Evolutionary conservation across 768 basidiomycete species (phyloP).

Genomic region (Phallus indusiatus): DNA sequence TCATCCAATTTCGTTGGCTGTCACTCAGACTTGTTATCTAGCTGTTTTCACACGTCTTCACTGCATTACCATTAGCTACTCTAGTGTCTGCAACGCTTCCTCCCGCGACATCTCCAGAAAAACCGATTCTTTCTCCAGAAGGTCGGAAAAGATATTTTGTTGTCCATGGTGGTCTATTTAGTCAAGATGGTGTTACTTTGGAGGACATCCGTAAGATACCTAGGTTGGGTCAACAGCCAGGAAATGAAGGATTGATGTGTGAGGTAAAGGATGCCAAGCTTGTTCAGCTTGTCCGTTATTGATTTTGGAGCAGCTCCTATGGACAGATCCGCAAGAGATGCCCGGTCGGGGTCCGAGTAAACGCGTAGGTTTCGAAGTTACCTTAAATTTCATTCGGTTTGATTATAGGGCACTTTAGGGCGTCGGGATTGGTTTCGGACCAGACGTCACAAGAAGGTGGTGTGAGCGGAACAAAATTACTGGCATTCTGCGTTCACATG

Average conservation of each 20-base stretch:
- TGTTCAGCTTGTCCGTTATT: not conserved
- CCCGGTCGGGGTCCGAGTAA: constrained; percentile 94
- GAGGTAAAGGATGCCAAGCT: constrained; percentile 23
- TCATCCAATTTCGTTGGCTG: constrained; percentile 8
- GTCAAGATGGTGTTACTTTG: constrained; percentile 88
- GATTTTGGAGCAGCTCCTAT: constrained; percentile 51
- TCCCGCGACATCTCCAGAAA: constrained; percentile 33
- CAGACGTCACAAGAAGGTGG: constrained; percentile 86
- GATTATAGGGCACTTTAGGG: constrained; percentile 41
- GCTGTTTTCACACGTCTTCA: constrained; percentile 93
- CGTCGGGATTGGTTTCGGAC: constrained; percentile 92
- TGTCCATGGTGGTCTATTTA: constrained; percentile 94
- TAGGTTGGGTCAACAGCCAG: constrained; percentile 84
- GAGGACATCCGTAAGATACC: constrained; percentile 87
- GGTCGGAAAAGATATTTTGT: constrained; percentile 87
- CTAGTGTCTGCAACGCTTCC: constrained; percentile 65
- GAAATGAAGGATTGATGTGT: constrained; percentile 94
- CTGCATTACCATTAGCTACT: constrained; percentile 80
- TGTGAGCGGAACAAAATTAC: constrained; percentile 80
- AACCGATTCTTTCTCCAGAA: constrained; percentile 69
- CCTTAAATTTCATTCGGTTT: constrained; percentile 4
- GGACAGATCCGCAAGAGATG: constrained; percentile 91
- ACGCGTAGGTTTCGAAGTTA: constrained; percentile 46
- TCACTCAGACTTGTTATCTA: constrained; percentile 19
- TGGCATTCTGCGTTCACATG: constrained; percentile 89